A percentile compares a stretch with the other conserved stretches of the same genome.
Conservation (phyloP, 352 stramenopile genomes). For the Phytophthora fragariaefolia region DNA sequence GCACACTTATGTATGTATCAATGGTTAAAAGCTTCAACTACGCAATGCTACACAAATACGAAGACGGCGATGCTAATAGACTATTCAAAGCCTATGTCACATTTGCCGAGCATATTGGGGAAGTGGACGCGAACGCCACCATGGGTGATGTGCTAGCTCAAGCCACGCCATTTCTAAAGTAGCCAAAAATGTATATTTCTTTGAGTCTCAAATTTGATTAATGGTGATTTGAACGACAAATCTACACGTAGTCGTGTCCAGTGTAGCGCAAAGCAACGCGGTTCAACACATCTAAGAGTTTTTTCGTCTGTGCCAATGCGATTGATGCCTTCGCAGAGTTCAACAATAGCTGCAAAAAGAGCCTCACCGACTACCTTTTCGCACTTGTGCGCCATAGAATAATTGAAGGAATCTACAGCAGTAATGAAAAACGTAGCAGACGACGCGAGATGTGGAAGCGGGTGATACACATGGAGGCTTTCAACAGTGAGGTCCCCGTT, state of each 20-base stretch:
- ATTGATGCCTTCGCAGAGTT: conserved; percentile 17
- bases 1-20: conserved; percentile 51
- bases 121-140: conserved; percentile 42
- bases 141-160: conserved; percentile 31
- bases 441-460: conserved; percentile 39
- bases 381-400: conserved; percentile 36
- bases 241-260: conserved; percentile 21
- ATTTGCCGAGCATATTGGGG: conserved; percentile 51
- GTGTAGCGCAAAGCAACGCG: conserved; percentile 19
- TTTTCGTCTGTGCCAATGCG: conserved; percentile 18
- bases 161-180: conserved; percentile 11
- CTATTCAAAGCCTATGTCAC: conserved; percentile 60
- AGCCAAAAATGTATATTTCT: not conserved
- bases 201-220: not conserved
- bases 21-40: conserved; percentile 63
- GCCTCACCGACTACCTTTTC: conserved; percentile 26
- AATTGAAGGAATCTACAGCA: conserved; percentile 22
- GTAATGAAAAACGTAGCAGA: conserved; percentile 29
- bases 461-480: conserved; percentile 32
- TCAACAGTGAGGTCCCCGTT: conserved; percentile 17
- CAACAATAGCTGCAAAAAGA: conserved; percentile 17
- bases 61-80: conserved; percentile 30
- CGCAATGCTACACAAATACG: conserved; percentile 66
- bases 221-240: not conserved
- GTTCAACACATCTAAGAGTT: conserved; percentile 28